Evolutionary conservation across 2,329 filamentous ascomycete genomes (phyloP), one percentile per base, ranked within the genome.

Genomic region (Colletotrichum siamense): DNA sequence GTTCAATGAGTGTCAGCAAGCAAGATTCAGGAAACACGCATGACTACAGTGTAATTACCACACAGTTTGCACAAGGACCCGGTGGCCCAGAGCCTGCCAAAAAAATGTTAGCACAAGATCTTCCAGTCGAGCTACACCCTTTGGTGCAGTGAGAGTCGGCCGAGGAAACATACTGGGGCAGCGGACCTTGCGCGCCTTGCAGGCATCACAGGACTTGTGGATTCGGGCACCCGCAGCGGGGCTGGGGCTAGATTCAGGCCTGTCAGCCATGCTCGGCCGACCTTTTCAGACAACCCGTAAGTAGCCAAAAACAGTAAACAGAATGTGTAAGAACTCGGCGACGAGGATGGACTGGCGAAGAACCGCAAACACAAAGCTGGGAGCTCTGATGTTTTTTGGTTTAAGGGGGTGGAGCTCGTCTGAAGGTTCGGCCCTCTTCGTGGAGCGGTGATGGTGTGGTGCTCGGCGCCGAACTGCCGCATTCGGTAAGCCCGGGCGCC

Each of bases 151-250:
- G 18, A 30, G 5, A 32, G 26, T 64, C 52, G 30, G 30, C 30
- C 16, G 55, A 32, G 28, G 30, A 34, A 30, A 78, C 81, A 68
- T 80, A 86, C 85, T 82, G 24, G 82, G 81, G 77, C 85, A 87
- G 68, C 85, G 83, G 24, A 86, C 85, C 77, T 87, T 87, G 55
- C 85, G 83, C n/a, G 79, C 73, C 77, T 86, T 85, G 79, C 85
- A 87, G 55, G 81, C 79, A 78, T 86, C 84, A 79, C 85, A 87
- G 8, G 83, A 82, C 75, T 81, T 84, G 72, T 79, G 79, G n/a
- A 64, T 70, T 62, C 72, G 72, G 13, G 66, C 15, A 65, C 49
- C 61, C 26, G 28, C 44, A 52, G 44, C 26, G 32, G 32, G 59
- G 8, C 24, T 28, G 18, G 65, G 30, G 55, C 71, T 73, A 9